phyloP scores from a whole-genome alignment of 495 filamentous ascomycete species.

The Talaromyces ruber region DNA sequence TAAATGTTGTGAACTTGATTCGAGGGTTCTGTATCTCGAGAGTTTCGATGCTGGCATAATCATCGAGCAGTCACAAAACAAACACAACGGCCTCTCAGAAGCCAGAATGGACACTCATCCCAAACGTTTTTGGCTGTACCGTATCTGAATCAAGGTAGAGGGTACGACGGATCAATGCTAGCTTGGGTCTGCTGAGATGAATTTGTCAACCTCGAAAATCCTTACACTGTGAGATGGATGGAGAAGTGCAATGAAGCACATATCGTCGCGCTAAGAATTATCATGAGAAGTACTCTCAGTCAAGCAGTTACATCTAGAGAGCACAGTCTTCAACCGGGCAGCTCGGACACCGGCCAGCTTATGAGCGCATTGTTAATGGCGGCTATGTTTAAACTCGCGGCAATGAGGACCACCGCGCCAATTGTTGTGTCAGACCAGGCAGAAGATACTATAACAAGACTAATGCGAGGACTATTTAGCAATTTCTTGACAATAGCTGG shows the following conservation, averaged over 20 bases:
- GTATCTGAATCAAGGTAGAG: conserved; percentile 8
- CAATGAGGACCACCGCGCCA: conserved; percentile 14
- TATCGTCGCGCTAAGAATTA: conserved; percentile 16
- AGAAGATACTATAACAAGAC: conserved; percentile 17
- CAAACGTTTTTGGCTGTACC: conserved; percentile 4
- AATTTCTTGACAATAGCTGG: conserved; percentile 20
- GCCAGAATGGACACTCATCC: background rate
- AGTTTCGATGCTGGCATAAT: conserved; percentile 5
- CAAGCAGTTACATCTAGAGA: conserved; percentile 5
- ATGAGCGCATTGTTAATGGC: conserved; percentile 11
- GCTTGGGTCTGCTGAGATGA: conserved; percentile 23
- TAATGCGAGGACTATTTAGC: conserved; percentile 20
- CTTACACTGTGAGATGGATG: conserved; percentile 18
- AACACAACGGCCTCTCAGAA: conserved; percentile 1
- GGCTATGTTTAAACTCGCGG: conserved; percentile 19
- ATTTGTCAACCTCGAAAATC: conserved; percentile 18
- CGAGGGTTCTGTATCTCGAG: conserved; percentile 5
- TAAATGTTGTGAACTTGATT: conserved; percentile 1
- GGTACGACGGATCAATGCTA: conserved; percentile 16
- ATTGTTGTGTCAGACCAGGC: conserved; percentile 5
- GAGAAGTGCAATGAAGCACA: conserved; percentile 20
- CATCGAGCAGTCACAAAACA: conserved; percentile 5
- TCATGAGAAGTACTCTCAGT: conserved; percentile 13
- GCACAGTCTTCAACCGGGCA: conserved; percentile 3
- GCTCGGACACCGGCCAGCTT: conserved; percentile 2